These are phyloP conservation scores for Brasilioporus rufonigricans DNA, from an alignment of 768 basidiomycete genomes.

Conservation along the genomic window DNA sequence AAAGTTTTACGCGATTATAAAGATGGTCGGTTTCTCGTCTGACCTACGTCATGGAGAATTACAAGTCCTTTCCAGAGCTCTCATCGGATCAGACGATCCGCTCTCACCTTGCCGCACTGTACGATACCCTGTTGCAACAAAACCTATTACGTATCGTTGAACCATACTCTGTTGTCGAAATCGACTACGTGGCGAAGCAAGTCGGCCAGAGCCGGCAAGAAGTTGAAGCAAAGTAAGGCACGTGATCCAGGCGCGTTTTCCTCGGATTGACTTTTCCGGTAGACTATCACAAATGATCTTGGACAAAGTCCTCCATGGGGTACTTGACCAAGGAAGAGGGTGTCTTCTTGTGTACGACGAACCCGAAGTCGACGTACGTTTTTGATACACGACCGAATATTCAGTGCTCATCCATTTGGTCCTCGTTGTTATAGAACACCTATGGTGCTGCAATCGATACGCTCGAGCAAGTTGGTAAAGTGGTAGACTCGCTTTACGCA, in stretches of 20 bases:
- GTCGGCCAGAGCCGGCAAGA: conserved; percentile 86
- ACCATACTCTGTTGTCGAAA: conserved; percentile 91
- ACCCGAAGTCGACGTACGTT: conserved; percentile 77
- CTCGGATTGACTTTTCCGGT: conserved; percentile 6
- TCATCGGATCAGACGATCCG: conserved; percentile 95
- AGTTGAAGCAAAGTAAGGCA: conserved; percentile 85
- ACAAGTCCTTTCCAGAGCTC: conserved; percentile 57
- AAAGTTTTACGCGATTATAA: conserved; percentile 83
- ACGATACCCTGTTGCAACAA: conserved; percentile 95
- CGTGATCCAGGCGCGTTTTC: not conserved
- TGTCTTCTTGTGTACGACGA: conserved; percentile 91
- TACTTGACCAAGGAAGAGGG: conserved; percentile 94
- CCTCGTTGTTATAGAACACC: conserved; percentile 55
- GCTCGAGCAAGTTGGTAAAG: conserved; percentile 85
- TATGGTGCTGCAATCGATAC: conserved; percentile 90
- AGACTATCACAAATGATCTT: conserved; percentile 98
- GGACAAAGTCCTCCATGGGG: conserved; percentile 91
- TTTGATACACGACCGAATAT: not conserved
- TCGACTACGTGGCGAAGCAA: conserved; percentile 80
- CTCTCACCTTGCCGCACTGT: conserved; percentile 88
- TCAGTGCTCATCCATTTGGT: conserved; percentile 6
- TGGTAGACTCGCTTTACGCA: conserved; percentile 91
- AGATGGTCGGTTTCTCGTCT: conserved; percentile 47
- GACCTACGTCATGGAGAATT: not conserved
- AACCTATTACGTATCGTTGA: conserved; percentile 95